Conservation (phyloP, 768 basidiomycete species). For the Rhodocollybia butyracea region DNA sequence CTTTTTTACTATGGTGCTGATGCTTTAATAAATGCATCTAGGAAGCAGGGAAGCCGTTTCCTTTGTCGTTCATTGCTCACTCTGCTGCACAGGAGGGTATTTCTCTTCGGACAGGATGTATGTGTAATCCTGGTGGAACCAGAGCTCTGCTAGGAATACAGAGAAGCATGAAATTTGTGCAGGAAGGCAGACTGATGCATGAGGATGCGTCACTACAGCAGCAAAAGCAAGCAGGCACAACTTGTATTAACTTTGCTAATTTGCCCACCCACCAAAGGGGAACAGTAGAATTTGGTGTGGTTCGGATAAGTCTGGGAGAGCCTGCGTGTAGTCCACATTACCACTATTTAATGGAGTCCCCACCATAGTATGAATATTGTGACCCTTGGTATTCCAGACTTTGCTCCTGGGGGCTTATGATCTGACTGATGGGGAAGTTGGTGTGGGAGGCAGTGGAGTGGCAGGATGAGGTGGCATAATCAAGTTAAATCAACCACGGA, state of each 20-base stretch:
- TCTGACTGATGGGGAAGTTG: neutral
- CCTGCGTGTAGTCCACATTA: no score
- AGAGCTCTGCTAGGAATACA: constrained; percentile 67
- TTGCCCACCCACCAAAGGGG: no score
- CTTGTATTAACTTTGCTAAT: neutral
- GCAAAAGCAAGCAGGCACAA: neutral
- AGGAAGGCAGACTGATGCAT: constrained; percentile 33
- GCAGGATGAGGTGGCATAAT: neutral
- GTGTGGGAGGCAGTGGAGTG: neutral
- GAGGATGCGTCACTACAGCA: constrained; percentile 58
- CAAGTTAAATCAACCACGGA: no score
- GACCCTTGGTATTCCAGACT: neutral
- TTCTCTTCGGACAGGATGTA: constrained; percentile 80
- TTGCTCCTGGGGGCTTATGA: neutral
- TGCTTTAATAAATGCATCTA: constrained; percentile 24
- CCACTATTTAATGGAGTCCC: no score
- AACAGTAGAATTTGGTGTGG: constrained; percentile 70
- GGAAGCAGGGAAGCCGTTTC: constrained; percentile 64
- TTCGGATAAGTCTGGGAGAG: constrained; percentile 76
- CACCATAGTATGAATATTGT: neutral
- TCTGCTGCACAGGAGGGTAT: constrained; percentile 62
- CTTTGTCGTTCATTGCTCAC: constrained; percentile 72
- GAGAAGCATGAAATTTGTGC: constrained; percentile 51
- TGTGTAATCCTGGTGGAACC: constrained; percentile 86
- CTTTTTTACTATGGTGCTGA: constrained; percentile 2